Evolutionary conservation across 140 eudicot species (phyloP).

Genomic region (Eryngium alpinum): DNA sequence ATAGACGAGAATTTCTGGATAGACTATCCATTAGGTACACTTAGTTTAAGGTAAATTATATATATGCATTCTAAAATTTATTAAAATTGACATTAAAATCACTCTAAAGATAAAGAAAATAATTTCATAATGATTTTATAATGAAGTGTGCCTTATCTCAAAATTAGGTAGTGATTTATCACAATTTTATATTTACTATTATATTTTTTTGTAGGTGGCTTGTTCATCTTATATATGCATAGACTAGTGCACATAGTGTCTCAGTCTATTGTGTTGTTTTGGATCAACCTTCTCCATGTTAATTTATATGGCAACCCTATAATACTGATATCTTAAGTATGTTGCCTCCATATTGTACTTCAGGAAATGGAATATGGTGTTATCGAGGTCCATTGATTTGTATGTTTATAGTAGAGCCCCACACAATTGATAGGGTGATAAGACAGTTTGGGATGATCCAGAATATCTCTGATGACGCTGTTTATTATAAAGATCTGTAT

Average conservation of each 20-base stretch:
- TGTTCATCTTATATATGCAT: background rate
- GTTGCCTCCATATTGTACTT: background rate
- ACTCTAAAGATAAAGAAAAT: too few species aligned
- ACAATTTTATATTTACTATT: too few species aligned
- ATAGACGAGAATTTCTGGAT: too few species aligned
- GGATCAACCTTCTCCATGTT: background rate
- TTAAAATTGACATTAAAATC: too few species aligned
- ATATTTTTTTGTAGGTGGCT: background rate
- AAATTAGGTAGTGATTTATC: too few species aligned
- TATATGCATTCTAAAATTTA: too few species aligned
- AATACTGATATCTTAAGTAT: background rate
- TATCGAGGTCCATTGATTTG: background rate
- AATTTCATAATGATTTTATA: too few species aligned
- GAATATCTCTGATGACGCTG: background rate
- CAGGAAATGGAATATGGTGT: background rate
- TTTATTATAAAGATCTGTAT: background rate
- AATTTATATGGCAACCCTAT: background rate
- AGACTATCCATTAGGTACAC: too few species aligned
- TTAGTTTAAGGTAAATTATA: too few species aligned
- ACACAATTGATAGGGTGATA: background rate
- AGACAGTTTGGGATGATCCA: background rate
- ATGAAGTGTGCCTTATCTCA: too few species aligned
- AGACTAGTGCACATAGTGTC: background rate
- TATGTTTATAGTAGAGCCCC: background rate
- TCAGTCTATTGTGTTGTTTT: background rate